Evolutionary conservation across 768 basidiomycete species (phyloP), one percentile per base, ranked within the genome.

Genomic region (Phaffia tasmanica): DNA sequence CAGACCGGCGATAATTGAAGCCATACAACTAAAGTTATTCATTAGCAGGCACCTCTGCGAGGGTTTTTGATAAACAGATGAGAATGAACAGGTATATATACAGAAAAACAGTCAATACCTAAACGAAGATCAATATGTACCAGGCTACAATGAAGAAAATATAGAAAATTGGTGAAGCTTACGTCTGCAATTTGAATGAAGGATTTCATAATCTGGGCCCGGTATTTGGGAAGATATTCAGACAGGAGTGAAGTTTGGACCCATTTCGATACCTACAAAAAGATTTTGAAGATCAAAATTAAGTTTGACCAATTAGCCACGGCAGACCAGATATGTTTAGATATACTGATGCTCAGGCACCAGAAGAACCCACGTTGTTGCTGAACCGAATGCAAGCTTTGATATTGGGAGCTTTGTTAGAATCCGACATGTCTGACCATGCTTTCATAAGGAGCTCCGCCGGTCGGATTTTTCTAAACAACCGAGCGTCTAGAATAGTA

Each of bases 1-100:
- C 62, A 97, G 80, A 8, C 92, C 94, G 18, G 94, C 94, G 48
- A 92, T 85, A 64, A 98, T 88, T 46, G 92, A 91, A 67, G 91
- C 89, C 86, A 98, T 89, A n/a, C 86, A 88, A 23, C 92, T 93
- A 78, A 90, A 97, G 77, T 98, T 98, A 75, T 93, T 88, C 70
- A 97, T 78, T n/a, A 18, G 4, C 56, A 89, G 87, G 75, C 93
- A 94, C 35, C 89, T 88, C 93, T 97, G 70, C 4, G 30, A 21
- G 9, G 32, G 27, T 18, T 46, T 53, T 71, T 19, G 57, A 27
- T 2, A 63, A 48, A 32, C 19, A 42, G 19, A 58, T 48, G 15
- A 64, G 60, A 46, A 61, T 14, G 14, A 1, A n/a, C 5, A 58
- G 18, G 55, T 51, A n/a, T n/a, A n/a, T 18, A n/a, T 15, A 19